phyloP scores from a whole-genome alignment of 495 filamentous ascomycete genomes.

The Jackrogersella minutella region DNA sequence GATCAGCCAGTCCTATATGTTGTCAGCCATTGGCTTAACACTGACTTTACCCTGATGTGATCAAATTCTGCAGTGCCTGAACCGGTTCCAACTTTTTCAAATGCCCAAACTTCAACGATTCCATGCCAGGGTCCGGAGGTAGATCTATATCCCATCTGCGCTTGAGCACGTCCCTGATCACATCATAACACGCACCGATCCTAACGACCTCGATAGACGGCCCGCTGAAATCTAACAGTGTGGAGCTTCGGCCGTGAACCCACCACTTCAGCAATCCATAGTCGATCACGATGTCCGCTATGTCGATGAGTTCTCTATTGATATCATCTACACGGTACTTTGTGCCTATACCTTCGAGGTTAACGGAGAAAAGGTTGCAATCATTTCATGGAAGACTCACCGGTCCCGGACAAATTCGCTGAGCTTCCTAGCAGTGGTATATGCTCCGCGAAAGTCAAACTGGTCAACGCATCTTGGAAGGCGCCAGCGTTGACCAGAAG shows the following conservation, averaged over 20 bases:
- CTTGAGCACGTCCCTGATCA: conserved; percentile 43
- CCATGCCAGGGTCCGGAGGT: conserved; percentile 39
- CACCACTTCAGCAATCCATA: conserved; percentile 43
- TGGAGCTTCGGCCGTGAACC: conserved; percentile 43
- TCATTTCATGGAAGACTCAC: background rate
- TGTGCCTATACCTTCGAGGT: conserved; percentile 20
- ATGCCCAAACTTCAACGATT: conserved; percentile 26
- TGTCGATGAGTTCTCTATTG: conserved; percentile 39
- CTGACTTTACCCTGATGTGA: background rate
- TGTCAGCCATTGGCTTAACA: background rate
- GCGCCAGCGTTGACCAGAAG: background rate
- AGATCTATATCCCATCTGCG: conserved; percentile 36
- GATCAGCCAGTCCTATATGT: background rate
- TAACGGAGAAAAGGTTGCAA: background rate
- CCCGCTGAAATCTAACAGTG: conserved; percentile 46
- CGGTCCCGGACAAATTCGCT: background rate
- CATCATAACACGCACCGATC: conserved; percentile 47
- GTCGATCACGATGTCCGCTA: conserved; percentile 46
- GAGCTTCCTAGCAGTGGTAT: background rate
- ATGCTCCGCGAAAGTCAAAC: conserved; percentile 6
- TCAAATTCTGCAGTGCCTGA: conserved; percentile 5
- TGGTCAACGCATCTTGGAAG: conserved; percentile 1
- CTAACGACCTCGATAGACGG: conserved; percentile 38
- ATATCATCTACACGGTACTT: conserved; percentile 46
- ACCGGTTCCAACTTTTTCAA: conserved; percentile 8